These are phyloP conservation scores for Wickerhamiella nectarea DNA, from an alignment of 805 yeast species.

Conservation along the genomic window DNA sequence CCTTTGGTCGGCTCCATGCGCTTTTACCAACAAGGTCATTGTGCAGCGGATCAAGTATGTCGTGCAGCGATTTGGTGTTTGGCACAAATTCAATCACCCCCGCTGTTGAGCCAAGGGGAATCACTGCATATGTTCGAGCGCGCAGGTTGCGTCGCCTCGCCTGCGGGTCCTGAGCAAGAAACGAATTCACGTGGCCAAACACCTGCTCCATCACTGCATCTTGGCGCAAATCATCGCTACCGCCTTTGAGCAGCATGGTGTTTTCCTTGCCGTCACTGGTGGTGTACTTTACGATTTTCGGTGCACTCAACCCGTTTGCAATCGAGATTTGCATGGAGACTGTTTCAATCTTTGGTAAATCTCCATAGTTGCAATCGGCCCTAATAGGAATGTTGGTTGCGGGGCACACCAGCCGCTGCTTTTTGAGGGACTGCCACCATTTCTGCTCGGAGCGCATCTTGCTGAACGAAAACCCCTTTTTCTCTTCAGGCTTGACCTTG, in stretches of 20 bases:
- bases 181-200: constrained; percentile 66
- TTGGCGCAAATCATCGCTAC: constrained; percentile 84
- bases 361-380: constrained; percentile 31
- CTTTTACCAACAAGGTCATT: constrained; percentile 28
- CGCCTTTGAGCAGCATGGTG: constrained; percentile 61
- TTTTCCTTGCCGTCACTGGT: constrained; percentile 46
- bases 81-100: constrained; percentile 87
- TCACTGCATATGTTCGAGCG: constrained; percentile 74
- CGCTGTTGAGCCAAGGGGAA: constrained; percentile 75
- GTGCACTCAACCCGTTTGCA: constrained; percentile 84
- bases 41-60: constrained; percentile 56
- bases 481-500: constrained; percentile 10
- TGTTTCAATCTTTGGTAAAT: constrained; percentile 34
- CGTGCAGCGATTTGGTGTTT: constrained; percentile 57
- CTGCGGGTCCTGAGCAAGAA: constrained; percentile 42
- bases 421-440: constrained; percentile 48
- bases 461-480: not conserved
- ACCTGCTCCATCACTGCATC: constrained; percentile 98
- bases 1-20: constrained; percentile 37
- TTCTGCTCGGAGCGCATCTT: constrained; percentile 24
- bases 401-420: constrained; percentile 49
- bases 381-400: constrained; percentile 37
- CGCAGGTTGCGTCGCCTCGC: constrained; percentile 44
- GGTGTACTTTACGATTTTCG: constrained; percentile 53
- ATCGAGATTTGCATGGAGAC: constrained; percentile 38